Evolutionary conservation across 176 grass and related monocot genomes (phyloP).

Genomic region (Saccharum spontaneum): DNA sequence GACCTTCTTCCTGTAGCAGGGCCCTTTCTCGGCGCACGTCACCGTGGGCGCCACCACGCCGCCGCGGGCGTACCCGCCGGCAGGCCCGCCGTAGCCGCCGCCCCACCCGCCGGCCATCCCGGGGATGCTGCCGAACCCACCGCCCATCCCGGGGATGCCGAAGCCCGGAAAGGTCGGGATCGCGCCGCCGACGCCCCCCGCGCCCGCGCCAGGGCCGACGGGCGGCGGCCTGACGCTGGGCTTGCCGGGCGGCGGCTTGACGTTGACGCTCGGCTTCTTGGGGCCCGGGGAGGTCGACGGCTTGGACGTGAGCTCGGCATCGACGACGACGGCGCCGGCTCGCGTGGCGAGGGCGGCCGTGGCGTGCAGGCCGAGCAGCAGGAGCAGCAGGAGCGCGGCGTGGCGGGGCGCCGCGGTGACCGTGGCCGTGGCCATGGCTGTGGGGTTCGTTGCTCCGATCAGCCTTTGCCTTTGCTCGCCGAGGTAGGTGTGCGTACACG

Average conservation of each 20-base stretch:
- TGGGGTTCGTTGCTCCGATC: neutral
- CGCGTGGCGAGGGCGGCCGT: slow-evolving; percentile 10
- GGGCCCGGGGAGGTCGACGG: neutral
- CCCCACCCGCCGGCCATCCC: slow-evolving; percentile 84
- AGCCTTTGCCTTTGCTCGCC: neutral
- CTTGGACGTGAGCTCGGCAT: neutral
- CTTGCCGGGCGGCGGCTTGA: neutral
- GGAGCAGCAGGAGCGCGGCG: slow-evolving; percentile 28
- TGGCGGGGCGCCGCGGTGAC: neutral
- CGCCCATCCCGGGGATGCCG: slow-evolving; percentile 49
- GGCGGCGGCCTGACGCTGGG: neutral
- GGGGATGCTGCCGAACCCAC: slow-evolving; percentile 35
- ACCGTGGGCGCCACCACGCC: slow-evolving; percentile 62
- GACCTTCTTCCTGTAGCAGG: slow-evolving; percentile 63
- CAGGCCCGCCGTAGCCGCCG: slow-evolving; percentile 55
- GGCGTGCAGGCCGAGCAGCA: slow-evolving; percentile 12
- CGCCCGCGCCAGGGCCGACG: neutral
- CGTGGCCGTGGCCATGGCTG: slow-evolving; percentile 19
- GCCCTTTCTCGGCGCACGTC: slow-evolving; percentile 77
- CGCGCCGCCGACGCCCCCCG: neutral
- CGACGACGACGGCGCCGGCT: neutral
- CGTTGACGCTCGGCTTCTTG: neutral
- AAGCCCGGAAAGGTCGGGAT: slow-evolving; percentile 61
- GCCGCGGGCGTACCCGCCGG: slow-evolving; percentile 62
- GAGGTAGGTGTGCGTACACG: neutral